These are phyloP conservation scores for Closterium sp. DNA, from an alignment of 139 green algal genomes.

Conservation along the genomic window DNA sequence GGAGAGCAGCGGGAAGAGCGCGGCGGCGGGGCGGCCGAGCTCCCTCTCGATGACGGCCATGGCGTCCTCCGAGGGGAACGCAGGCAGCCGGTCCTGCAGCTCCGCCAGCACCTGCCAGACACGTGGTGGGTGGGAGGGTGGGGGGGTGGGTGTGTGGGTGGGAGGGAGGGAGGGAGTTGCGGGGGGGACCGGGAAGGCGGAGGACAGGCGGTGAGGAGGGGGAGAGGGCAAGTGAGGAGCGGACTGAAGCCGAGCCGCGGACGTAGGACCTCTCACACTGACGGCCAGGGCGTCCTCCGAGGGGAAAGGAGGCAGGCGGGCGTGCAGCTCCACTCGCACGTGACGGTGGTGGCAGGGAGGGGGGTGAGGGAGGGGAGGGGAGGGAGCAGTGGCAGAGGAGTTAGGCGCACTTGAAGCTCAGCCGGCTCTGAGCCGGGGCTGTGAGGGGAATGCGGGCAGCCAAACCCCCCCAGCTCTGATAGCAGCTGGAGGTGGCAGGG, in stretches of 20 bases:
- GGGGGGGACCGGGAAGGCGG: neutral
- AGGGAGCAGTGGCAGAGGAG: too few species aligned
- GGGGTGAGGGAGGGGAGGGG: too few species aligned
- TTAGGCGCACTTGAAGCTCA: too few species aligned
- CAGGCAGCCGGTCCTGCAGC: conserved; percentile 53
- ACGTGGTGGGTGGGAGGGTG: neutral
- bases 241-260: too few species aligned
- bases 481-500: too few species aligned
- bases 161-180: neutral
- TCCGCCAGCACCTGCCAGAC: conserved; percentile 15
- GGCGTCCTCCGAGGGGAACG: conserved; percentile 49
- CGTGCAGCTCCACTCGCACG: conserved; percentile 37
- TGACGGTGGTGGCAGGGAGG: too few species aligned
- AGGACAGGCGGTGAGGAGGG: neutral
- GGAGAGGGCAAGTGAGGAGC: too few species aligned
- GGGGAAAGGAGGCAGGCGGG: conserved; percentile 49
- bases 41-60: conserved; percentile 61
- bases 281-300: conserved; percentile 37
- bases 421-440: too few species aligned
- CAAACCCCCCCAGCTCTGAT: too few species aligned
- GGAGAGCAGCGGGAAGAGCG: conserved; percentile 78
- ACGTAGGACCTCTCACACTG: too few species aligned
- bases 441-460: too few species aligned
- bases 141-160: neutral
- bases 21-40: conserved; percentile 65